These are phyloP conservation scores for Chamaenerion angustifolium DNA, from an alignment of 345 rosid genomes.

Conservation along the genomic window DNA sequence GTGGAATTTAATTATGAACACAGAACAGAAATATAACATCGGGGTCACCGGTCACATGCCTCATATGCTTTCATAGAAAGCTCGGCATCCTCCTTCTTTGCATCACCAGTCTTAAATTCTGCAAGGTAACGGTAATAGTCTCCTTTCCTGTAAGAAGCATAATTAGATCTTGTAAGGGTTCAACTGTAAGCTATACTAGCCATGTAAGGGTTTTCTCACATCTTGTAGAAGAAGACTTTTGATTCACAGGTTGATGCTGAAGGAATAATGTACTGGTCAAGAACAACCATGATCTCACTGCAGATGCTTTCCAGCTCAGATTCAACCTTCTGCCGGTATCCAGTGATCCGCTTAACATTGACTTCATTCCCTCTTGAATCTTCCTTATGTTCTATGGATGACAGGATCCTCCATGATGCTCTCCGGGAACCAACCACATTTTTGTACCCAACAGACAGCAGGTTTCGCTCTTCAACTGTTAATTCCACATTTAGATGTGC, in stretches of 20 bases:
- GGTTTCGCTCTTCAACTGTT: slow-evolving; percentile 8
- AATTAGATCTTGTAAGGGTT: too few species aligned
- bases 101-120: slow-evolving; percentile 84
- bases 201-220: slow-evolving; percentile 1
- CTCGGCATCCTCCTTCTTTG: slow-evolving; percentile 86
- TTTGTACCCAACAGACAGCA: slow-evolving; percentile 9
- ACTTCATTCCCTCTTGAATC: slow-evolving; percentile 8
- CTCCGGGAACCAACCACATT: slow-evolving; percentile 7
- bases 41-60: too few species aligned
- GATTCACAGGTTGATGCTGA: slow-evolving; percentile 6
- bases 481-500: slow-evolving; percentile 7
- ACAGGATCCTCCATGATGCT: slow-evolving; percentile 10
- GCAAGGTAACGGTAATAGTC: slow-evolving; percentile 89
- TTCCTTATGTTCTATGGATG: slow-evolving; percentile 10
- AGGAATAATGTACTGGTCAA: slow-evolving; percentile 8
- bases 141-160: slow-evolving; percentile 52
- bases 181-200: too few species aligned
- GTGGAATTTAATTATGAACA: too few species aligned
- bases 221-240: slow-evolving; percentile 9
- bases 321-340: slow-evolving; percentile 9
- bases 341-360: slow-evolving; percentile 7
- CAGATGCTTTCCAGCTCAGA: slow-evolving; percentile 7
- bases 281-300: slow-evolving; percentile 8
- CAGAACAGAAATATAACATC: too few species aligned
- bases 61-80: slow-evolving; percentile 43